Conservation (phyloP, 495 filamentous ascomycete genomes). For the Tuber borchii region DNA sequence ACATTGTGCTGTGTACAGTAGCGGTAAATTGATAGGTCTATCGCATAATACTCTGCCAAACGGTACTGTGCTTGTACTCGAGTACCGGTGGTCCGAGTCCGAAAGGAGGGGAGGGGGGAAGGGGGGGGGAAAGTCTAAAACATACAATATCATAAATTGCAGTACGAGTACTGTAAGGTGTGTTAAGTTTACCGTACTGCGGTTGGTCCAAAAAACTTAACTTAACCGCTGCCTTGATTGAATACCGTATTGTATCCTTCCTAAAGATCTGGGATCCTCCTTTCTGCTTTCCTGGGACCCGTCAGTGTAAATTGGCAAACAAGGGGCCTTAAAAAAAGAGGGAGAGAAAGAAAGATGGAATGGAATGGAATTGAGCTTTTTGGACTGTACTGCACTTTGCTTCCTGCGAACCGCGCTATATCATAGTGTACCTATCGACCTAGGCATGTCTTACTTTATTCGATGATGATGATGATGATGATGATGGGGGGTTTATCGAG, state of each 20-base stretch:
- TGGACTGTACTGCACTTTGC: not conserved
- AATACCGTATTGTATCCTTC: not conserved
- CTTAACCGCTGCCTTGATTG: not conserved
- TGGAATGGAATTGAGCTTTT: not conserved
- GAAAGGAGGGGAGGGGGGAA: not conserved
- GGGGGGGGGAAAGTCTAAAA: not conserved
- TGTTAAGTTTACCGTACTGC: not conserved
- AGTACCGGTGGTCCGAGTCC: not conserved
- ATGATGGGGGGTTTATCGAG: not conserved
- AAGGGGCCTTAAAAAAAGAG: not conserved
- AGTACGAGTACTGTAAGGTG: not conserved
- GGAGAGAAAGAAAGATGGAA: not conserved
- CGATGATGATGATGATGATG: not conserved
- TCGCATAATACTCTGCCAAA: not conserved
- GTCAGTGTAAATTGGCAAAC: not conserved
- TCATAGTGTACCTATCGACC: not conserved
- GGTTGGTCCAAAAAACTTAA: not conserved
- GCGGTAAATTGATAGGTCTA: not conserved
- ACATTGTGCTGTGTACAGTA: not conserved
- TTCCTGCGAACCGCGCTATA: too few relatives aligned
- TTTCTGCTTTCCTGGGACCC: not conserved
- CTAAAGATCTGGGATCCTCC: not conserved
- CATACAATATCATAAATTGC: not conserved
- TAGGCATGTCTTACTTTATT: not conserved
- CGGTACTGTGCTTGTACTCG: too few relatives aligned